A percentile compares a stretch with the other conserved stretches of the same genome.
These are phyloP conservation scores for Breynia disticha DNA, from an alignment of 441 rosid genomes.

Conservation along the genomic window DNA sequence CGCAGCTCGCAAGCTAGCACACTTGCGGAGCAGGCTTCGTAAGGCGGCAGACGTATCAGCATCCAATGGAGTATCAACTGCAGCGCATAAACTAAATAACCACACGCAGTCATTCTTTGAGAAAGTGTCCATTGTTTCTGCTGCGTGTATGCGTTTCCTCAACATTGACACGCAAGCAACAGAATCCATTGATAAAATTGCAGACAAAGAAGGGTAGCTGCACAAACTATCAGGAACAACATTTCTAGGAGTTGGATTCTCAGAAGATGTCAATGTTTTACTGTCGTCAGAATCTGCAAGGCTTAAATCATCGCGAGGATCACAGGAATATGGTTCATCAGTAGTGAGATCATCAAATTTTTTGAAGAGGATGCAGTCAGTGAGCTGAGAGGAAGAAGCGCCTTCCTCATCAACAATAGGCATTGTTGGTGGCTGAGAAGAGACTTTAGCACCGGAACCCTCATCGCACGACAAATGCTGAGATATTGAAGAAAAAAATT, in stretches of 20 bases:
- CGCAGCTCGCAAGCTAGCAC: constrained; percentile 56
- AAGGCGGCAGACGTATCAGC: constrained; percentile 62
- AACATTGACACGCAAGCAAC: constrained; percentile 56
- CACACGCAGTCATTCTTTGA: constrained; percentile 45
- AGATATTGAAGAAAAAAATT: neutral
- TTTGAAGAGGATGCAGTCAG: constrained; percentile 22
- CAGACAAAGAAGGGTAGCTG: constrained; percentile 34
- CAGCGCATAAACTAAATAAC: constrained; percentile 66
- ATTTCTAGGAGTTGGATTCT: constrained; percentile 8
- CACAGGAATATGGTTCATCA: constrained; percentile 10
- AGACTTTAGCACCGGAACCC: constrained; percentile 14
- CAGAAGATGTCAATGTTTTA: neutral
- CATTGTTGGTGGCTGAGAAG: constrained; percentile 12
- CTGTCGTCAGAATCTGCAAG: constrained; percentile 3
- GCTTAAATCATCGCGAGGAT: neutral
- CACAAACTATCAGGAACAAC: constrained; percentile 9
- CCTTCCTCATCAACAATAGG: constrained; percentile 10
- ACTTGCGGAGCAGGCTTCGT: constrained; percentile 58
- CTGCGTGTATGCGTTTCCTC: constrained; percentile 40
- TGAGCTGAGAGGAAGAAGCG: constrained; percentile 11
- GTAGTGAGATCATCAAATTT: constrained; percentile 16
- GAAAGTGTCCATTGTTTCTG: constrained; percentile 30
- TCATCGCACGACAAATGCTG: constrained; percentile 39
- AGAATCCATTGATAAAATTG: constrained; percentile 50
- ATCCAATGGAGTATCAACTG: constrained; percentile 63